These are phyloP conservation scores for Nicotiana rustica DNA, from an alignment of 305 asterid species.

Conservation along the genomic window DNA sequence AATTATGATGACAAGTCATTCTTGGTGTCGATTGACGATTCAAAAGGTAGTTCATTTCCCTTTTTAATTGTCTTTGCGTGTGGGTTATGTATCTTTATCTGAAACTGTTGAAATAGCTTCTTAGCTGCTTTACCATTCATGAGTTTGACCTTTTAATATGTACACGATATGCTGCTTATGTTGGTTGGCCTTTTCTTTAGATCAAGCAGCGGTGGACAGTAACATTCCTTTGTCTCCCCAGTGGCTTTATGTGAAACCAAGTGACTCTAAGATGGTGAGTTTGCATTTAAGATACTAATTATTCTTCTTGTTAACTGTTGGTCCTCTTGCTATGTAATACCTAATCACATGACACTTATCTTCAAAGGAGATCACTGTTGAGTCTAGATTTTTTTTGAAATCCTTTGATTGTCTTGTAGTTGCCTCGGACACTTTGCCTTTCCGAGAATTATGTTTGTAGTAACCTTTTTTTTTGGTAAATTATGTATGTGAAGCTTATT, in stretches of 20 bases:
- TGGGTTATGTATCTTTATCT: slow-evolving; percentile 1
- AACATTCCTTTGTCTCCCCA: slow-evolving; percentile 94
- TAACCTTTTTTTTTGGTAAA: too few relatives aligned
- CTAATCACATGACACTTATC: not conserved
- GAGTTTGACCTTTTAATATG: not conserved
- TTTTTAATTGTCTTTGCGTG: not conserved
- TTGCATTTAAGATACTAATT: not conserved
- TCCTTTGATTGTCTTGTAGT: not conserved
- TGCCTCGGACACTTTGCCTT: too few relatives aligned
- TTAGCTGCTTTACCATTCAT: not conserved
- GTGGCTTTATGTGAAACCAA: slow-evolving; percentile 89
- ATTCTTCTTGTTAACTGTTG: not conserved
- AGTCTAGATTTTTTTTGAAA: not conserved
- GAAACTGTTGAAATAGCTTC: slow-evolving; percentile 23
- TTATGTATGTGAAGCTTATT: too few relatives aligned
- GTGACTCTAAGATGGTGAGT: slow-evolving; percentile 72
- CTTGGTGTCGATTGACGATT: slow-evolving; percentile 67
- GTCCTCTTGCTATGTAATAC: not conserved
- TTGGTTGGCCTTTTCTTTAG: slow-evolving; percentile 46
- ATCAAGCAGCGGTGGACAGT: slow-evolving; percentile 68
- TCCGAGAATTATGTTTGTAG: too few relatives aligned
- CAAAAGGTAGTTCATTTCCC: slow-evolving; percentile 60
- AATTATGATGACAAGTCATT: slow-evolving; percentile 76
- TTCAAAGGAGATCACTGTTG: not conserved
- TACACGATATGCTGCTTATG: slow-evolving; percentile 12